Base-by-base conservation (phyloP, 169 alveolate species). In the Hepatocystis sp. region DNA sequence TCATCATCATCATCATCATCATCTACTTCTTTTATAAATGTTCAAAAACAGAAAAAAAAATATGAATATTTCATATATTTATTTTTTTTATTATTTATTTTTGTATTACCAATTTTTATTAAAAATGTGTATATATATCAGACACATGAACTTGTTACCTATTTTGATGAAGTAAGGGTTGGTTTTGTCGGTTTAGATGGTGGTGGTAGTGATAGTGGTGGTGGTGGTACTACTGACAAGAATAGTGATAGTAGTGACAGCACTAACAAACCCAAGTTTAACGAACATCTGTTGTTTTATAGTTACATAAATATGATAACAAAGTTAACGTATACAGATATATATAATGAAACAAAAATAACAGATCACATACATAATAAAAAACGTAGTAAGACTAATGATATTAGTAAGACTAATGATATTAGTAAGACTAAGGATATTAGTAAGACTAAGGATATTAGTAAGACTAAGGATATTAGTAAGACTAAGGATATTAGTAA, bases 61-160 rank as follows among this genome's bases (percentile, higher is more conserved):
- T 71, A 71, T 71, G 28, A 71, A 19, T 71, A 71, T 19, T 71
- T 15, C 27, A 44, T 71, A 32, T 71, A 71, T 71, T 71, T 71
- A 13, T 71, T 71, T 56, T 71, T 71, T 52, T 19, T 71, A 15
- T 8, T 71, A 13, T 71, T 71, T 25, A 28, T 71, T 56, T 56
- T 71, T 60, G 55, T 71, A 23, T 42, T 71, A 19, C 86, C 86
- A 8, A 60, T 15, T 27, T 39, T 71, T 21, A 56, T 71, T 56
- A 71, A 71, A 56, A 71, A 56, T 71, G 34, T 71, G 25, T 71
- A 56, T 44, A 71, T 71, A 56, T 58, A 56, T 49, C 66, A 42
- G 0, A 49, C 86, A 23, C 25, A 28, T 32, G 86, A 71, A 60
- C 55, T 60, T 25, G n/a, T 21, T n/a, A 19, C 39, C 1, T 71